phyloP scores from a whole-genome alignment of 108 stramenopile species.

The Schizochytrium sp. region DNA sequence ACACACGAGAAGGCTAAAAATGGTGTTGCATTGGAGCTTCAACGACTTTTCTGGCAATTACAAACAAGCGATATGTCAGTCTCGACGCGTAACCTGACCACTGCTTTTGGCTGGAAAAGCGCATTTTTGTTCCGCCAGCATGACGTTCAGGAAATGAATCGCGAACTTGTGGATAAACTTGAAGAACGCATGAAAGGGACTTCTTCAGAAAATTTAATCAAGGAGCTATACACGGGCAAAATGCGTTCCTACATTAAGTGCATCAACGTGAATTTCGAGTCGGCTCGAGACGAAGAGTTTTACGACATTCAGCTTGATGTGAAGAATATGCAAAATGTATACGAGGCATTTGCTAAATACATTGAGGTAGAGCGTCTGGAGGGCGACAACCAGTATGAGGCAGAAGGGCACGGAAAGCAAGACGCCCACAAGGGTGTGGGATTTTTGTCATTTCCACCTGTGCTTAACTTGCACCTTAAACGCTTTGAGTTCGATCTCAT shows the following conservation, averaged over 20 bases:
- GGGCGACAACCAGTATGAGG: slow-evolving; percentile 74
- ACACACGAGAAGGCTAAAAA: slow-evolving; percentile 65
- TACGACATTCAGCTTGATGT: slow-evolving; percentile 54
- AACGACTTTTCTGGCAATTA: slow-evolving; percentile 71
- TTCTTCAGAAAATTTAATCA: slow-evolving; percentile 68
- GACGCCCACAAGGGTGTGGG: slow-evolving; percentile 65
- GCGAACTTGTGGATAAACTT: slow-evolving; percentile 76
- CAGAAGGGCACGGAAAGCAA: slow-evolving; percentile 62
- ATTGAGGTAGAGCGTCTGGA: slow-evolving; percentile 72
- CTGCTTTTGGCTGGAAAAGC: slow-evolving; percentile 72
- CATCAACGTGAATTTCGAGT: slow-evolving; percentile 56
- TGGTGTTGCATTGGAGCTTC: slow-evolving; percentile 74
- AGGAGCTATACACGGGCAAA: slow-evolving; percentile 72
- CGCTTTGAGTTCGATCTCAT: slow-evolving; percentile 68
- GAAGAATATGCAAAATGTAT: slow-evolving; percentile 54
- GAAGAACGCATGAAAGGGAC: slow-evolving; percentile 67
- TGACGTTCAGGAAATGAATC: slow-evolving; percentile 75
- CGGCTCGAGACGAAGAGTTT: slow-evolving; percentile 33
- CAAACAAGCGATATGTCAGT: slow-evolving; percentile 66
- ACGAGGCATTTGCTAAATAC: slow-evolving; percentile 71
- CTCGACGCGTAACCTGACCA: slow-evolving; percentile 71
- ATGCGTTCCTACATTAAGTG: slow-evolving; percentile 70
- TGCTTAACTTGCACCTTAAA: slow-evolving; percentile 71
- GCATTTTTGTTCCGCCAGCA: slow-evolving; percentile 66
- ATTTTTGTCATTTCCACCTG: slow-evolving; percentile 65